Evolutionary conservation across 2,329 filamentous ascomycete genomes (phyloP).

Genomic region (Pestalotiopsis sp.): DNA sequence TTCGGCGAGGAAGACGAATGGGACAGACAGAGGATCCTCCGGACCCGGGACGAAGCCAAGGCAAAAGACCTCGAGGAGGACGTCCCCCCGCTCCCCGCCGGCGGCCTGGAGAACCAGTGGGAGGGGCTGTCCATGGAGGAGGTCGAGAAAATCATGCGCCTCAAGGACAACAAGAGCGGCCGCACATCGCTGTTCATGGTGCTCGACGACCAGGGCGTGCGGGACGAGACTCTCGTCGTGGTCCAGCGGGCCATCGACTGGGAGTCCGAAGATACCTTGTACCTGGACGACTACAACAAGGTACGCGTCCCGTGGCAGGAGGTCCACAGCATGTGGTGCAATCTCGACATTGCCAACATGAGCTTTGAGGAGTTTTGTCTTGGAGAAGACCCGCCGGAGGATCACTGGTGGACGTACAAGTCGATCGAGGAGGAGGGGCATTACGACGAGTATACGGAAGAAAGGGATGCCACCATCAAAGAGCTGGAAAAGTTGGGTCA

Average conservation of each 20-base stretch:
- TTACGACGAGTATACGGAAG: not conserved
- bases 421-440: not conserved
- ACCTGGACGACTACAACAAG: not conserved
- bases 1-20: not conserved
- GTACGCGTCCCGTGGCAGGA: not conserved
- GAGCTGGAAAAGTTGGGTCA: not conserved
- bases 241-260: not conserved
- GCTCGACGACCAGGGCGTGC: not conserved
- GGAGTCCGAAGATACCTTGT: not conserved
- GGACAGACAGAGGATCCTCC: not conserved
- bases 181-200: not conserved
- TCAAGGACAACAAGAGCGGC: not conserved
- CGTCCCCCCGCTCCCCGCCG: not conserved
- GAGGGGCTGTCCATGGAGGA: not conserved
- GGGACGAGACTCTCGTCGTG: not conserved
- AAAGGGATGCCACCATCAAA: not conserved
- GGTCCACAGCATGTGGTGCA: not conserved
- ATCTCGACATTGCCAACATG: not conserved
- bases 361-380: not conserved
- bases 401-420: not conserved
- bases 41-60: not conserved
- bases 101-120: not conserved
- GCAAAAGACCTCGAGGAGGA: not conserved
- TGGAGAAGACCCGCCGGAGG: not conserved
- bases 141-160: not conserved